Evolutionary conservation across 805 yeast genomes (phyloP), one percentile per base, ranked within the genome.

Genomic region (Tetrapisispora namnaoensis): DNA sequence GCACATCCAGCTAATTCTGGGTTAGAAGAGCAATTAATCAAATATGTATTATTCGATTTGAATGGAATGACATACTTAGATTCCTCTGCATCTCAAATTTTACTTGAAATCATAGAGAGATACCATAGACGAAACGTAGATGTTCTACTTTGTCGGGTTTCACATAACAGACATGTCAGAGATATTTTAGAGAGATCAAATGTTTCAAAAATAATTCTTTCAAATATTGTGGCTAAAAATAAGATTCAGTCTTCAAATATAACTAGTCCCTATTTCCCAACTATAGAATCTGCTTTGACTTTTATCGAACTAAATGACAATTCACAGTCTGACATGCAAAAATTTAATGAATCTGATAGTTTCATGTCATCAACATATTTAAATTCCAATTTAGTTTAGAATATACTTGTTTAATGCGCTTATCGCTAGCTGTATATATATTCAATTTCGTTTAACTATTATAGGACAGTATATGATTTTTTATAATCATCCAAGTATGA

Each of bases 41-140:
- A 76, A 50, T 74, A 76, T 51, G 71, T 88, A n/a, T 70, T 89
- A 1, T 77, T 88, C 56, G 95, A 88, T 57, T 66, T 90, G 53
- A 75, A 82, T 49, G 95, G 95, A 1, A 85, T 89, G 95, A 78
- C 85, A 3, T 75, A 74, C 4, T 74, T 88, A 48, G 96, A 88
- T 56, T 78, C 95, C 0, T 76, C 87, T 0, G 95, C 95, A 0
- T 81, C 86, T 0, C 89, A 86, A 54, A 81, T 81, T 2, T 67
- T 89, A 41, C 61, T 65, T 48, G 87, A 81, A 52, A 78, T 84
- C n/a, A 66, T 88, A 3, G 56, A 63, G 2, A 68, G 72, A 14
- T 86, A 86, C 60, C 69, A 68, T n/a, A 70, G 63, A 17, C 71
- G 83, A 44, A 72, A 72, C 2, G 79, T 84, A 8, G 64, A 67